Conservation (phyloP, 2,329 filamentous ascomycete species). For the Arthrobotrys megalospora region DNA sequence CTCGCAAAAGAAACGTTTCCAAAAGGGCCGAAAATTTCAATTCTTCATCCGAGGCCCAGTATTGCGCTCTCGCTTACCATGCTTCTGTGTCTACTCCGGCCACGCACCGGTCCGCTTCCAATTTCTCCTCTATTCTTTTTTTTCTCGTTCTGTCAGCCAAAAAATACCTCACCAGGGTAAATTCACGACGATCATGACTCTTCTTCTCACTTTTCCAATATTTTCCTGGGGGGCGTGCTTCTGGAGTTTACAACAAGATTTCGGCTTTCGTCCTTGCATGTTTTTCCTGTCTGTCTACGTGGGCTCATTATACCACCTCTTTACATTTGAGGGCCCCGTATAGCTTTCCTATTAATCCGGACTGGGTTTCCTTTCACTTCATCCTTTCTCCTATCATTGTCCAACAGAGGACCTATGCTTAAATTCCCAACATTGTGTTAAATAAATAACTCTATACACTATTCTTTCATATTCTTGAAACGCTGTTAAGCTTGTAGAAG, state of each 20-base stretch:
- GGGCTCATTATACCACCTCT: conserved; percentile 55
- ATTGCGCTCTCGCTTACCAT: conserved; percentile 46
- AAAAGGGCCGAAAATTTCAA: conserved; percentile 33
- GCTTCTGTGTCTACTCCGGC: conserved; percentile 20
- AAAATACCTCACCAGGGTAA: conserved; percentile 61
- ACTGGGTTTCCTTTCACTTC: conserved; percentile 47
- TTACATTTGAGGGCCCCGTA: conserved; percentile 30
- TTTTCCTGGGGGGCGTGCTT: conserved; percentile 56
- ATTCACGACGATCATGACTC: conserved; percentile 61
- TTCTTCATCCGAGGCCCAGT: conserved; percentile 30
- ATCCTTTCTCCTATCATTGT: conserved; percentile 39
- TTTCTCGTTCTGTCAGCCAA: conserved; percentile 19
- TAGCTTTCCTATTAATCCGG: conserved; percentile 49
- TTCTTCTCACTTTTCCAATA: conserved; percentile 36
- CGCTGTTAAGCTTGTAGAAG: conserved; percentile 7
- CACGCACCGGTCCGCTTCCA: conserved; percentile 41
- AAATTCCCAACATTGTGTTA: conserved; percentile 26
- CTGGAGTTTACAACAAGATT: conserved; percentile 60
- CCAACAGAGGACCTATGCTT: conserved; percentile 3
- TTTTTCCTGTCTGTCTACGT: conserved; percentile 30
- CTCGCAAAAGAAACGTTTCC: conserved; percentile 44
- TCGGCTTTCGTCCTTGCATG: conserved; percentile 54
- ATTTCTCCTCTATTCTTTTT: conserved; percentile 27
- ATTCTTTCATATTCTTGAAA: conserved; percentile 36
- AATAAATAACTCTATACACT: conserved; percentile 43